Base-by-base conservation (phyloP, 2,329 filamentous ascomycete genomes). In the Passalora sequoiae region DNA sequence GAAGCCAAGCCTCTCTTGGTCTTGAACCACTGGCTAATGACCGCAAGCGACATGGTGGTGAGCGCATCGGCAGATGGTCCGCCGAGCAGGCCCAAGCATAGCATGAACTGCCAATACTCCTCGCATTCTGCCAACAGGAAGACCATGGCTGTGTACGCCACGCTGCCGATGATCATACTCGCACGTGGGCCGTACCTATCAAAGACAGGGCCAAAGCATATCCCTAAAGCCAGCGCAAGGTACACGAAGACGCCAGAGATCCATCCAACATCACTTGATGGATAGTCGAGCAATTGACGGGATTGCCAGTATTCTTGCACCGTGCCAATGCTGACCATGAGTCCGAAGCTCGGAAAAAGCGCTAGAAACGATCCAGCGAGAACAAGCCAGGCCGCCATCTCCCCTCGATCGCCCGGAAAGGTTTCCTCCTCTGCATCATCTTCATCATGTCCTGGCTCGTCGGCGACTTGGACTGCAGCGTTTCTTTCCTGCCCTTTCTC, bases 121-220 rank as follows among this genome's bases (percentile, higher is more conserved):
- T 55, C 59, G 51, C 72, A 75, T 40, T 74, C 60, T 0, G 68
- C 73, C 21, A 76, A 61, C 2, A 75, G 50, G 7, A 75, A 62
- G 39, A 73, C 69, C 28, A 66, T 66, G 2, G 60, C 50, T 1
- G 71, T 55, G 33, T 66, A 70, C 0, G 61, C 51, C 2, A 60
- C 47, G 0, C 63, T 63, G 4, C 70, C 71, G 4, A 62, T 43
- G 3, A 68, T 54, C 0, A 66, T 58, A 10, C 75, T 59, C 17
- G 65, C 44, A 4, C 64, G 61, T 0, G 73, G 69, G 0, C 72
- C 73, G 28, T 73, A 70, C 0, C 63, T 62, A 43, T 75, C 73
- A 44, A 74, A 71, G 3, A 75, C 44, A 1, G 73, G 72, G 0
- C 73, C 72, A 6, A 72, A 64, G 51, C 72, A 71, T 4, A 75